These are phyloP conservation scores for Amylostereum areolatum DNA, from an alignment of 1,284 basidiomycete species.

Conservation along the genomic window DNA sequence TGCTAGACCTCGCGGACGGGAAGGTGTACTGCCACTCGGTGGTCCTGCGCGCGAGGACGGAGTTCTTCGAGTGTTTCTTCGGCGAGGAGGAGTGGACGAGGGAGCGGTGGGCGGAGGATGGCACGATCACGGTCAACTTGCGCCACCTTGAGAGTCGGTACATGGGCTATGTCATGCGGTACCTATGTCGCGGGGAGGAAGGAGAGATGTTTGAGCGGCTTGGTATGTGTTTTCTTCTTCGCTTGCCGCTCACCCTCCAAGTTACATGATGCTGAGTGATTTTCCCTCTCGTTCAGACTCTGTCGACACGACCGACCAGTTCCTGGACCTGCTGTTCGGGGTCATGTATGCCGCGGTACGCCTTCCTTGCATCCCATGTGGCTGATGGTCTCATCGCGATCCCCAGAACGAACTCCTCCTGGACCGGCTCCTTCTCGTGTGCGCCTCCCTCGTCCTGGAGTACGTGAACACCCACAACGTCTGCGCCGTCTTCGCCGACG, in stretches of 20 bases:
- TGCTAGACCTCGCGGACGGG: conserved; percentile 70
- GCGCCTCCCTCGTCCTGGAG: conserved; percentile 69
- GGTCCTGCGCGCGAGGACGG: conserved; percentile 77
- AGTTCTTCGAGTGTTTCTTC: conserved; percentile 87
- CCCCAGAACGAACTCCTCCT: conserved; percentile 82
- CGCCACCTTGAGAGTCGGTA: conserved; percentile 71
- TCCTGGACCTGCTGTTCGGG: conserved; percentile 85
- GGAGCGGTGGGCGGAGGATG: conserved; percentile 50
- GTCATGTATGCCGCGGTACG: conserved; percentile 81
- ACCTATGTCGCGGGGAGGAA: conserved; percentile 76
- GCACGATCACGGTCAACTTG: conserved; percentile 64
- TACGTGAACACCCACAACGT: conserved; percentile 77
- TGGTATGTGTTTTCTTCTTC: conserved; percentile 36
- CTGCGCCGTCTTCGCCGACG: conserved; percentile 78
- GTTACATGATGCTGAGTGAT: conserved; percentile 1
- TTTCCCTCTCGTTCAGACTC: conserved; percentile 41
- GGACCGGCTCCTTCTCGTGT: conserved; percentile 79
- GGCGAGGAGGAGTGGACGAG: conserved; percentile 79
- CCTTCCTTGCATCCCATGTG: conserved; percentile 9
- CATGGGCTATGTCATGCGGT: conserved; percentile 74
- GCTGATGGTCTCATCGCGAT: background rate
- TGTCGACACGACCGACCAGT: conserved; percentile 63
- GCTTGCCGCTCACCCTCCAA: conserved; percentile 2
- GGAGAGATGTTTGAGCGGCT: conserved; percentile 70
- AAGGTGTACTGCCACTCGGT: conserved; percentile 69